phyloP scores from a whole-genome alignment of 208 protist genomes.

The Porcisia deanei region DNA sequence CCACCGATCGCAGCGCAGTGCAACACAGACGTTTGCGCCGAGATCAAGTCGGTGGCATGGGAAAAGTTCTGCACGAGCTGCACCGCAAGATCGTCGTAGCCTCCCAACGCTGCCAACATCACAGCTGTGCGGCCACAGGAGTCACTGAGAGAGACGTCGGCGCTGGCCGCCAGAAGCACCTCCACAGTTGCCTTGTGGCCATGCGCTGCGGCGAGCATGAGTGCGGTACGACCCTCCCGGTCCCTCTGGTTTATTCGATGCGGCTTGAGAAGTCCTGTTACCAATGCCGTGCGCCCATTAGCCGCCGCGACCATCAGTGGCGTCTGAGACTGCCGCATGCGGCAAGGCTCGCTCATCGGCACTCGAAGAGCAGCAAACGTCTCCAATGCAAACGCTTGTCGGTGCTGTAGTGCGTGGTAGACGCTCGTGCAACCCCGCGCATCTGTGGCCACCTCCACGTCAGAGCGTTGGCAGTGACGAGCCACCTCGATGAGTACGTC shows the following conservation, averaged over 20 bases:
- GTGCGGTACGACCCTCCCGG: constrained; percentile 54
- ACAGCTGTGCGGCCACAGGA: constrained; percentile 61
- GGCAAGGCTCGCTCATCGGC: constrained; percentile 48
- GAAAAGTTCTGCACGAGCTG: constrained; percentile 66
- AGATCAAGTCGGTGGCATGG: constrained; percentile 39
- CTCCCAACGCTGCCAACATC: constrained; percentile 60
- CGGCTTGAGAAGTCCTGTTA: constrained; percentile 48
- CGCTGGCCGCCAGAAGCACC: constrained; percentile 60
- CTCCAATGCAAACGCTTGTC: constrained; percentile 35
- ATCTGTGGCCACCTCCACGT: constrained; percentile 69
- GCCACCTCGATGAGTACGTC: constrained; percentile 57
- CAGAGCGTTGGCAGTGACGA: constrained; percentile 47
- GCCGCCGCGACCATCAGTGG: constrained; percentile 72
- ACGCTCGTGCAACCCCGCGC: constrained; percentile 51
- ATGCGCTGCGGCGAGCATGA: constrained; percentile 68
- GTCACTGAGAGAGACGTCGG: constrained; percentile 45
- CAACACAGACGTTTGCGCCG: constrained; percentile 60
- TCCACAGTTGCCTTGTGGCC: constrained; percentile 64
- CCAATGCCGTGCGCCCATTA: constrained; percentile 34
- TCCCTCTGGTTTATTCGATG: constrained; percentile 48
- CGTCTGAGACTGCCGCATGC: constrained; percentile 50
- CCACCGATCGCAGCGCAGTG: constrained; percentile 75
- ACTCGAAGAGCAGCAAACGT: constrained; percentile 55
- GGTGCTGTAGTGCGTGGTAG: constrained; percentile 70
- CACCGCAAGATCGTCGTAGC: constrained; percentile 68